A percentile compares a stretch with the other conserved stretches of the same genome.
phyloP scores from a whole-genome alignment of 352 stramenopile genomes.

The Phytopythium boreale region DNA sequence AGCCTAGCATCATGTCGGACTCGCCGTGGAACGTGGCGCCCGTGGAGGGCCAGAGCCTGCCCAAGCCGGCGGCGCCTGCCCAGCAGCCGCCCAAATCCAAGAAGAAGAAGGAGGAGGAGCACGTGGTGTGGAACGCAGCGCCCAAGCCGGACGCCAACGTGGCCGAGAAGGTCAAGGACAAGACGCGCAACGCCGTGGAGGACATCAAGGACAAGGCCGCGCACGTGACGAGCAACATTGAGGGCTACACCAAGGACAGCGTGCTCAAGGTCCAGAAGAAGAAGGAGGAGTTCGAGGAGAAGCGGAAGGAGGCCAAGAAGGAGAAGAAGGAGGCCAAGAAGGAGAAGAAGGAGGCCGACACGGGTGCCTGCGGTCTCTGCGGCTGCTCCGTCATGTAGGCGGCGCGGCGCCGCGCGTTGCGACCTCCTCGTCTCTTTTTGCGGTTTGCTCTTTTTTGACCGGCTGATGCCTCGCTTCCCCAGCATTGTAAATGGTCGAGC shows the following conservation, averaged over 20 bases:
- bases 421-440: neutral
- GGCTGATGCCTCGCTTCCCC: neutral
- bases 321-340: slow-evolving; percentile 36
- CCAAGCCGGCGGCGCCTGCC: slow-evolving; percentile 19
- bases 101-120: slow-evolving; percentile 38
- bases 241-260: slow-evolving; percentile 73
- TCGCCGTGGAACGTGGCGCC: slow-evolving; percentile 41
- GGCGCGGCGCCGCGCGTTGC: neutral
- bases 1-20: slow-evolving; percentile 24
- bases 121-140: slow-evolving; percentile 37
- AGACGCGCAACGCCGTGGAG: slow-evolving; percentile 35
- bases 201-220: slow-evolving; percentile 39
- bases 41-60: slow-evolving; percentile 26
- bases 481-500: neutral
- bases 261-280: slow-evolving; percentile 59
- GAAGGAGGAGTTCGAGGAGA: slow-evolving; percentile 44
- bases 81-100: slow-evolving; percentile 18
- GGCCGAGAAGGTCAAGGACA: slow-evolving; percentile 43
- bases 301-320: slow-evolving; percentile 42
- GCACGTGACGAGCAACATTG: slow-evolving; percentile 42
- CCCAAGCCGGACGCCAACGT: slow-evolving; percentile 33
- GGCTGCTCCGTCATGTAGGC: slow-evolving; percentile 64
- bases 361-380: slow-evolving; percentile 46
- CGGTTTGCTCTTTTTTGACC: slow-evolving; percentile 2
- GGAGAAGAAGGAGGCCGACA: slow-evolving; percentile 39